Evolutionary conservation across 1,139 yeast genomes (phyloP).

Genomic region (Candida anutae): DNA sequence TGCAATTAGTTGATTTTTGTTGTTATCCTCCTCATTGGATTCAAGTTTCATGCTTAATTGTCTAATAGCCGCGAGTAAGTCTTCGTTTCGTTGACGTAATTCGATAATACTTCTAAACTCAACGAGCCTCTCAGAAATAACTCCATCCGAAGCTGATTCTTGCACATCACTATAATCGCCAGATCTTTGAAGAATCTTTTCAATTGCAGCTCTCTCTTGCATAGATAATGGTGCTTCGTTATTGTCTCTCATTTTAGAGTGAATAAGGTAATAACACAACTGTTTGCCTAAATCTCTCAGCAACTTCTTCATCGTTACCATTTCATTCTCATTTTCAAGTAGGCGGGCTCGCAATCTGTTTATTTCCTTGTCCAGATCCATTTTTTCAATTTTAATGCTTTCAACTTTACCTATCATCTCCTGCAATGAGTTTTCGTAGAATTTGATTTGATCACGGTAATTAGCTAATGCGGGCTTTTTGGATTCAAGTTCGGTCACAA

Average conservation of each 20-base stretch:
- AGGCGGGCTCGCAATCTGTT: constrained; percentile 26
- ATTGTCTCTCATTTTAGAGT: constrained; percentile 48
- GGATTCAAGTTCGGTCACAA: constrained; percentile 69
- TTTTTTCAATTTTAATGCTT: constrained; percentile 28
- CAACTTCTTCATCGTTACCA: constrained; percentile 43
- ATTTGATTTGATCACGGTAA: constrained; percentile 50
- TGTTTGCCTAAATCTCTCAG: constrained; percentile 74
- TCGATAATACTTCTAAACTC: constrained; percentile 62
- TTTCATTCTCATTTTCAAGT: constrained; percentile 32
- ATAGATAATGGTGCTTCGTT: constrained; percentile 49
- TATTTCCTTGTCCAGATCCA: constrained; percentile 33
- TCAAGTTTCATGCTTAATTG: constrained; percentile 67
- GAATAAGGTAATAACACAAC: constrained; percentile 63
- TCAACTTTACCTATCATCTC: constrained; percentile 35
- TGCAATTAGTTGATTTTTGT: constrained; percentile 46
- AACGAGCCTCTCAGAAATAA: constrained; percentile 69
- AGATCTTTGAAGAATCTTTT: constrained; percentile 31
- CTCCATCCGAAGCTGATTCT: constrained; percentile 59
- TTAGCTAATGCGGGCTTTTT: constrained; percentile 72
- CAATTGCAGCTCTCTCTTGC: constrained; percentile 49
- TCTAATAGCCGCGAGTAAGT: constrained; percentile 59
- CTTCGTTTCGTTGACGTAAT: constrained; percentile 66
- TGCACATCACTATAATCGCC: constrained; percentile 20
- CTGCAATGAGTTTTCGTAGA: constrained; percentile 32
- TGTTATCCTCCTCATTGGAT: constrained; percentile 34